These are phyloP conservation scores for Hygrocybe coccinea DNA, from an alignment of 768 basidiomycete species.

Conservation along the genomic window DNA sequence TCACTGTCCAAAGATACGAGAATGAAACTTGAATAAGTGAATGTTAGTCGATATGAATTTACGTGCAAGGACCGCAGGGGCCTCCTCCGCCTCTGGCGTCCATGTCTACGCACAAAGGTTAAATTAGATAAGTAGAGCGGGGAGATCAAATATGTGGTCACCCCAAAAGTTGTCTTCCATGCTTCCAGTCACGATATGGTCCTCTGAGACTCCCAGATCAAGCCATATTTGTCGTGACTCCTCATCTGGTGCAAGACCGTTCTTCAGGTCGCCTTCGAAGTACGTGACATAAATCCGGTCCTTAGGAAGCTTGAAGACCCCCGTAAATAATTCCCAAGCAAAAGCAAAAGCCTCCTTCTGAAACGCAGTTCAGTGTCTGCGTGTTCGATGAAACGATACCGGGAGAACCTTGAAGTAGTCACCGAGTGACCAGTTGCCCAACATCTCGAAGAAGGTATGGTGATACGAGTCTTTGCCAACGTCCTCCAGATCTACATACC, in stretches of 20 bases:
- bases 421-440: constrained; percentile 99
- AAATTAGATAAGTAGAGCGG: background rate
- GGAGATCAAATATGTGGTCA: constrained; percentile 32
- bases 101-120: constrained; percentile 76
- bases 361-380: constrained; percentile 30
- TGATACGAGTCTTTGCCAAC: constrained; percentile 99
- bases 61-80: constrained; percentile 98
- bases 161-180: constrained; percentile 99
- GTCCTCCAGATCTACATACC: constrained; percentile 81
- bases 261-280: constrained; percentile 87
- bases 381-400: constrained; percentile 9
- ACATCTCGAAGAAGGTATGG: constrained; percentile 98
- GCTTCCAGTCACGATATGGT: constrained; percentile 88
- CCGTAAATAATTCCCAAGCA: constrained; percentile 93
- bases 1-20: constrained; percentile 48
- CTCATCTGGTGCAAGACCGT: constrained; percentile 78
- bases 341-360: constrained; percentile 94
- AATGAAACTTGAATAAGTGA: background rate
- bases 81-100: constrained; percentile 60
- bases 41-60: constrained; percentile 12
- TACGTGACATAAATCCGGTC: constrained; percentile 96
- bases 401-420: constrained; percentile 99
- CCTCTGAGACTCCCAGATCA: constrained; percentile 77
- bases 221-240: constrained; percentile 89
- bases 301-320: constrained; percentile 80